Base-by-base conservation (phyloP, 148 eudicot species). In the Rhododendron griersonianum region DNA sequence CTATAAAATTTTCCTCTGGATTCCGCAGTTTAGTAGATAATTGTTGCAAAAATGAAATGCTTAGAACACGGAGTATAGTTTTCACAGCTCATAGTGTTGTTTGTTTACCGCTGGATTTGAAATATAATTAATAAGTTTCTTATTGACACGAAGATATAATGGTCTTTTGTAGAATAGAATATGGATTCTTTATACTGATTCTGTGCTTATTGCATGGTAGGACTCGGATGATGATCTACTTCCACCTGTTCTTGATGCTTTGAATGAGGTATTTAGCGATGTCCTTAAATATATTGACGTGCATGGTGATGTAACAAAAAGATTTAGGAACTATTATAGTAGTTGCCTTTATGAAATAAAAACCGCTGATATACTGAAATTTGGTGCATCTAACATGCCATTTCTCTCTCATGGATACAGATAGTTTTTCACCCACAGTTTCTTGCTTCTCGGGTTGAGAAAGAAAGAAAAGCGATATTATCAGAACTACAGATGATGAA, bases 401-500 rank as follows among this genome's bases (percentile, higher is more conserved):
- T 37, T 4, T 74, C 69, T 87, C 45, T 41, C 78, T 85, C 51
- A 59, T 86, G 81, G 13, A 47, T 87, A 86, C 91, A 98, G 99
- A 98, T 98, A 85, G 98, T 98, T 88, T 98, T 98, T 88, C 92
- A 93, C 73, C 99, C 99, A 39, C 95, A 98, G 81, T 98, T 98
- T 87, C 95, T 98, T 85, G 83, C 98, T 89, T 95, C 99, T 65
- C 94, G 99, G 83, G 99, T 98, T 89, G 99, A 95, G 85, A 98
- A 98, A 93, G 99, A 98, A 92, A 95, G 99, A 86, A 90, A 98
- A 77, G 99, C 99, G 21, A 98, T 98, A 89, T 90, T 98, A 87
- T 98, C 99, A 59, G 99, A 98, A 89, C 92, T 98, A 81, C 99
- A 98, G 86, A 98, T 98, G 99, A 98, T 98, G 99, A 98, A 98